These are phyloP conservation scores for Massariosphaeria phaeospora DNA, from an alignment of 495 filamentous ascomycete genomes.

Conservation along the genomic window DNA sequence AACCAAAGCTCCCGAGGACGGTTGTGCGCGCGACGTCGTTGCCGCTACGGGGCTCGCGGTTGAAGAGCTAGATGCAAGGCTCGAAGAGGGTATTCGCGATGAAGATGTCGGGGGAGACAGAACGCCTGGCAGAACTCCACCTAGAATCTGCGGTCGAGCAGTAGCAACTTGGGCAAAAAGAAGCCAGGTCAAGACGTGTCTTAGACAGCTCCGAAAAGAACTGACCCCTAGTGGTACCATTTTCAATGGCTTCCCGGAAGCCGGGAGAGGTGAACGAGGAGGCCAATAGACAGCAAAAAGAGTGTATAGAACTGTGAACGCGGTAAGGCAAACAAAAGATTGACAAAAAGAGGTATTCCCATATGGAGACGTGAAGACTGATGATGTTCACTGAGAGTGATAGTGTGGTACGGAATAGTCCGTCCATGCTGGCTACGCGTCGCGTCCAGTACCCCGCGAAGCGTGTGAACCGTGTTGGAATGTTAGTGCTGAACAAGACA, in stretches of 20 bases:
- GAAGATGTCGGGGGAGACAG: not conserved
- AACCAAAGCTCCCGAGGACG: no score
- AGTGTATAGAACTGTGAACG: not conserved
- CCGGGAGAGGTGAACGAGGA: not conserved
- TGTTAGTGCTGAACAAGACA: not conserved
- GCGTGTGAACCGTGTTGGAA: conserved; percentile 1
- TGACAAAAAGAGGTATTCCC: not conserved
- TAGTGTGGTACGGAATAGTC: not conserved
- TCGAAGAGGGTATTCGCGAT: not conserved
- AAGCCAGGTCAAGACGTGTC: not conserved
- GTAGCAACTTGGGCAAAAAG: not conserved
- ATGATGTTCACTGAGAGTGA: not conserved
- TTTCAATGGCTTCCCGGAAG: not conserved
- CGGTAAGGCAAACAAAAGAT: not conserved
- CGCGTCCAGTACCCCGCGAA: not conserved
- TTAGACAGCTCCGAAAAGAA: conserved; percentile 1
- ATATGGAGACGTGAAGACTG: no score
- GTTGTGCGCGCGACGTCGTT: no score
- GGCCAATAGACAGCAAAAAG: not conserved
- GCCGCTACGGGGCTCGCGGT: no score
- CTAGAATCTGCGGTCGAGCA: conserved; percentile 4
- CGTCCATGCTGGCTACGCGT: not conserved
- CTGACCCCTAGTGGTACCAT: not conserved
- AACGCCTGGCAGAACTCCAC: not conserved
- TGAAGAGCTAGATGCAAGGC: no score